Conservation (phyloP, 2,329 filamentous ascomycete genomes). For the Botrytis fabae region DNA sequence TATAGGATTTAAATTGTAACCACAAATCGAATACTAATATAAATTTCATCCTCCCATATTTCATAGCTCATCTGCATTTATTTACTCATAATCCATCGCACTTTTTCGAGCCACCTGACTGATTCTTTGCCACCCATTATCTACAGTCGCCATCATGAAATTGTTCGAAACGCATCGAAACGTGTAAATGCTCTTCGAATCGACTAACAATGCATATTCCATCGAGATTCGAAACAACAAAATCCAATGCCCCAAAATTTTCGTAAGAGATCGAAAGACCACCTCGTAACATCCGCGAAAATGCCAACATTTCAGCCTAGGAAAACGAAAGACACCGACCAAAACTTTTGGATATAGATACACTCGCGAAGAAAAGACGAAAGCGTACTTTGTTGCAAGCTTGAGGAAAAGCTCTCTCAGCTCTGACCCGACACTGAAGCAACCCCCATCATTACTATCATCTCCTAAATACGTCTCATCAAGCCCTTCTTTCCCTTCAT, state of each 20-base stretch:
- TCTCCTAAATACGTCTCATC: conserved; percentile 4
- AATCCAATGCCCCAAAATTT: too few relatives aligned
- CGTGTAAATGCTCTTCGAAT: too few relatives aligned
- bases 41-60: conserved; percentile 5
- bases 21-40: background rate
- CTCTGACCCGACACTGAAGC: background rate
- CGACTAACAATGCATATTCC: background rate
- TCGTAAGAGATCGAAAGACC: background rate
- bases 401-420: background rate
- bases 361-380: background rate
- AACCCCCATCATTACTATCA: background rate
- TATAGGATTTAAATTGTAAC: background rate
- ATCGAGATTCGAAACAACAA: background rate
- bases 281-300: background rate
- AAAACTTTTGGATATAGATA: conserved; percentile 17
- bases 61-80: conserved; percentile 8
- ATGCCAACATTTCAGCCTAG: background rate
- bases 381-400: background rate
- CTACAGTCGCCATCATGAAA: background rate
- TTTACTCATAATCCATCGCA: background rate
- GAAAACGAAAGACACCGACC: background rate
- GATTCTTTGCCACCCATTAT: background rate
- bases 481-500: conserved; percentile 23
- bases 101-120: too few relatives aligned
- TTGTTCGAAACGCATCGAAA: background rate